Percentiles rank a stretch among this genome's conserved stretches.
Evolutionary conservation across 1,284 basidiomycete genomes (phyloP).

Genomic region (Chalciporus sp.): DNA sequence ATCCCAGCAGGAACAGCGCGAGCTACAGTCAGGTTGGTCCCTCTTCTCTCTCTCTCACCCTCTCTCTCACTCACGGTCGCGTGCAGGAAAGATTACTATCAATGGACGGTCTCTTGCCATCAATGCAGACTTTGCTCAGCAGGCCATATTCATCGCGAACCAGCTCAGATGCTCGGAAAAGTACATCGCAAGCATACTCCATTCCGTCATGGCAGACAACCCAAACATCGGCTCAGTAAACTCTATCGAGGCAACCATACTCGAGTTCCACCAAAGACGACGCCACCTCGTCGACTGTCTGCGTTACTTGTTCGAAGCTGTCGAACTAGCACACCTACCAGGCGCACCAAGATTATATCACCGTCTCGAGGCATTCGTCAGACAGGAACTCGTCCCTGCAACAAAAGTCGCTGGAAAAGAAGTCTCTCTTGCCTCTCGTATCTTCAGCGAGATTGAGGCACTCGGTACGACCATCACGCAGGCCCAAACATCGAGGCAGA

Average conservation of each 20-base stretch:
- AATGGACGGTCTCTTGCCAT: slow-evolving; percentile 63
- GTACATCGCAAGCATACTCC: slow-evolving; percentile 70
- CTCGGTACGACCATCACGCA: slow-evolving; percentile 53
- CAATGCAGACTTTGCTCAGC: slow-evolving; percentile 74
- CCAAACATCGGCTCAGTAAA: slow-evolving; percentile 61
- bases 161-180: slow-evolving; percentile 79
- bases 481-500: slow-evolving; percentile 59
- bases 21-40: slow-evolving; percentile 70
- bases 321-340: slow-evolving; percentile 40
- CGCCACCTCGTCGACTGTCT: slow-evolving; percentile 70
- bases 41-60: not conserved
- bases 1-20: slow-evolving; percentile 63
- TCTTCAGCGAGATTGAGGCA: slow-evolving; percentile 66
- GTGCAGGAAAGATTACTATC: slow-evolving; percentile 60
- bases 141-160: slow-evolving; percentile 73
- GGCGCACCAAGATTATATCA: slow-evolving; percentile 47
- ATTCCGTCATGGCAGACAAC: slow-evolving; percentile 60
- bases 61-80: slow-evolving; percentile 13
- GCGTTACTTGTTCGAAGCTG: slow-evolving; percentile 51
- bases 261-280: slow-evolving; percentile 68
- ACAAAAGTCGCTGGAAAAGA: slow-evolving; percentile 36
- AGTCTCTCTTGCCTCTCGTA: slow-evolving; percentile 49
- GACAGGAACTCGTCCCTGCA: slow-evolving; percentile 51
- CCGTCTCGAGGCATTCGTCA: slow-evolving; percentile 56
- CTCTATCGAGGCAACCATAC: slow-evolving; percentile 64